phyloP scores from a whole-genome alignment of 495 filamentous ascomycete genomes.

The Aspergillus steynii region DNA sequence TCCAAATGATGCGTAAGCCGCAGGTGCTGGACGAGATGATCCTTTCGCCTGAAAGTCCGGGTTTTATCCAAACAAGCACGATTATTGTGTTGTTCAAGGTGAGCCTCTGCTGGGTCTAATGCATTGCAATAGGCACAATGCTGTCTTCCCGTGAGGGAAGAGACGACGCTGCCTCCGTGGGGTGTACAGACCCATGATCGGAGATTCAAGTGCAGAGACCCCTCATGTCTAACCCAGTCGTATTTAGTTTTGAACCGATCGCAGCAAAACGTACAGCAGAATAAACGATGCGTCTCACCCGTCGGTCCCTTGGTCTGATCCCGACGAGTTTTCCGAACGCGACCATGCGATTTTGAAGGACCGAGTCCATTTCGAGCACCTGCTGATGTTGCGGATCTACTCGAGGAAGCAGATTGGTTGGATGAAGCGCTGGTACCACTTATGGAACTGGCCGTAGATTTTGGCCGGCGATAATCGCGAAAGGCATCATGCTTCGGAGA shows the following conservation, averaged over 20 bases:
- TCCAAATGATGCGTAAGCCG: constrained; percentile 66
- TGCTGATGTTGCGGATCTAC: constrained; percentile 13
- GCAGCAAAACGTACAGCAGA: constrained; percentile 73
- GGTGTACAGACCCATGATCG: constrained; percentile 76
- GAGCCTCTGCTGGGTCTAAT: constrained; percentile 16
- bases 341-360: not conserved
- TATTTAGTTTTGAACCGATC: constrained; percentile 78
- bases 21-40: constrained; percentile 76
- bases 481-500: constrained; percentile 54
- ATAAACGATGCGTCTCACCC: constrained; percentile 37
- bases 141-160: constrained; percentile 52
- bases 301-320: constrained; percentile 58
- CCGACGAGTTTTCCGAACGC: constrained; percentile 24
- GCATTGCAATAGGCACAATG: constrained; percentile 27
- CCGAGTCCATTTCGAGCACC: constrained; percentile 15
- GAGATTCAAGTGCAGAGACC: constrained; percentile 70
- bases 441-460: constrained; percentile 51
- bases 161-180: constrained; percentile 43
- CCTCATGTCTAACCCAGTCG: constrained; percentile 81
- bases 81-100: constrained; percentile 51
- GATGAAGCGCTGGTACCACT: constrained; percentile 22
- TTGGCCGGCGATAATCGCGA: constrained; percentile 58
- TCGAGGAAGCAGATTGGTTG: constrained; percentile 6
- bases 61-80: constrained; percentile 59
- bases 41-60: constrained; percentile 75